These are phyloP conservation scores for Rubroboletus pulcherrimus DNA, from an alignment of 768 basidiomycete species.

Conservation along the genomic window DNA sequence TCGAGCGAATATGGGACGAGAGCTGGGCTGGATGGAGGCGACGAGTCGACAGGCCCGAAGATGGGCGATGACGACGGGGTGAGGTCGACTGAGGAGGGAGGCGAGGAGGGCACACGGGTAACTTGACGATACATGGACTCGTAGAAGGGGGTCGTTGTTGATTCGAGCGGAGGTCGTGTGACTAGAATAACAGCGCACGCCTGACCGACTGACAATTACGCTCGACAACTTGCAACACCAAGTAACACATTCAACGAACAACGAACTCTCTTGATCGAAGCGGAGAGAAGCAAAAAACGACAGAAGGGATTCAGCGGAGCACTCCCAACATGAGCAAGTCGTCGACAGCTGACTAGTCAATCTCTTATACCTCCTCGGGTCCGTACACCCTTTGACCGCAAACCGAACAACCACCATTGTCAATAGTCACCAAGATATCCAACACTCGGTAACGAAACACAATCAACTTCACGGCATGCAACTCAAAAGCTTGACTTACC, in stretches of 20 bases:
- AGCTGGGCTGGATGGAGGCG: constrained; percentile 33
- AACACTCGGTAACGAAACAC: not conserved
- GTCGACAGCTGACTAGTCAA: not conserved
- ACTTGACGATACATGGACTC: constrained; percentile 10
- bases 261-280: not conserved
- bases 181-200: not conserved
- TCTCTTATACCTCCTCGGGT: no score
- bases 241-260: no score
- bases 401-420: not conserved
- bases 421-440: not conserved
- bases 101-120: not conserved
- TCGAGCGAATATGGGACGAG: constrained; percentile 27
- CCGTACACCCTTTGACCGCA: no score
- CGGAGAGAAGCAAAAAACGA: no score
- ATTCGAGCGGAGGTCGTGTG: constrained; percentile 7
- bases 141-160: not conserved
- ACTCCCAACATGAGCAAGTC: no score
- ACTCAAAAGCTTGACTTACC: not conserved
- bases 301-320: not conserved
- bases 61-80: constrained; percentile 53
- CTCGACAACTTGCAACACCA: no score
- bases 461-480: not conserved
- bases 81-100: constrained; percentile 23
- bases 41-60: constrained; percentile 36
- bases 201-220: no score